Evolutionary conservation across 805 yeast species (phyloP).

Genomic region (Starmerella cellae): DNA sequence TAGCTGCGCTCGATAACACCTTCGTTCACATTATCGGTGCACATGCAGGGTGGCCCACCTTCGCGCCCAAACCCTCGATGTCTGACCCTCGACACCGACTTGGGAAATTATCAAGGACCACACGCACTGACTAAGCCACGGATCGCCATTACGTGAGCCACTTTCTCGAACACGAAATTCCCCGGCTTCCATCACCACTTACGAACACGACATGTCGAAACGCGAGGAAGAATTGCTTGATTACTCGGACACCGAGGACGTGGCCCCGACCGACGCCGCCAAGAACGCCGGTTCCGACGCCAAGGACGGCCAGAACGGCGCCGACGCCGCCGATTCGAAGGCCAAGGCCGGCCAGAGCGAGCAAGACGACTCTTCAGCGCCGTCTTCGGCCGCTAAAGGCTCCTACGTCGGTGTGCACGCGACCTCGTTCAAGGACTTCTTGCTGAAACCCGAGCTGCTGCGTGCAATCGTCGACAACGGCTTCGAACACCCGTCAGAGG

Average conservation of each 20-base stretch:
- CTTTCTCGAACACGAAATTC: no score
- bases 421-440: conserved; percentile 95
- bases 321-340: conserved; percentile 16
- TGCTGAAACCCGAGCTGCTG: conserved; percentile 88
- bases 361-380: conserved; percentile 14
- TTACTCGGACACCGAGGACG: conserved; percentile 96
- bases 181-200: no score
- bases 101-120: no score
- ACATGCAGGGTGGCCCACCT: no score
- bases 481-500: conserved; percentile 99
- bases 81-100: no score
- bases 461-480: conserved; percentile 99
- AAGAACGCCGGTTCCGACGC: conserved; percentile 6
- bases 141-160: no score
- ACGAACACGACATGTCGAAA: no score
- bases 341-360: conserved; percentile 9
- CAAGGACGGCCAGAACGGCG: conserved; percentile 31
- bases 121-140: no score
- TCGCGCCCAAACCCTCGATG: no score
- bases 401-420: conserved; percentile 97
- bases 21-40: no score
- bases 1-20: no score
- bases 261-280: conserved; percentile 38
- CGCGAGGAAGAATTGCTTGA: conserved; percentile 97
- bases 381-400: conserved; percentile 66